Base-by-base conservation (phyloP, 164 flowering plant species). In the Tetracentron sinense region DNA sequence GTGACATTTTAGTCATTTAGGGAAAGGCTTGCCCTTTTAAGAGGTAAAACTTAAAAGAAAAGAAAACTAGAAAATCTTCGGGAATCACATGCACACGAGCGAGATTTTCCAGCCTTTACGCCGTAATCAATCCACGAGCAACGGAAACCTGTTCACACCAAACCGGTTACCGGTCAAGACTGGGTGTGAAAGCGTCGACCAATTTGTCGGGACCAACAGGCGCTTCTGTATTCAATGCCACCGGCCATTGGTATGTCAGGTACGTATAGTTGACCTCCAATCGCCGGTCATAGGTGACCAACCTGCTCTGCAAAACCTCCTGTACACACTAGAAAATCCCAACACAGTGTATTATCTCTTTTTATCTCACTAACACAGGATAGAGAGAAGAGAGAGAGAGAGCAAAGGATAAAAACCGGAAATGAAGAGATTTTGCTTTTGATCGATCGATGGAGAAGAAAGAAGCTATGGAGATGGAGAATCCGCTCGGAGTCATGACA, bases 211-310 rank as follows among this genome's bases (percentile, higher is more conserved):
- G 67, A 50, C 22, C 38, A 57, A 29, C 71, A 62, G 63, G 54
- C 69, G 54, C 25, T 21, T n/a, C 33, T 33, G 79, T 78, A 72
- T 78, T 70, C 29, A 79, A 47, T 74, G 69, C 68, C 54, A 67
- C 58, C 69, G 57, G 62, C 69, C 42, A 22, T 21, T 51, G 29
- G 22, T 42, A 8, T 16, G 19, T 17, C 14, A 70, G 79, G 74
- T 73, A 73, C 78, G 14, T 22, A 11, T 17, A 8, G 57, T 20
- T 26, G 44, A 82, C 88, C 75, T 79, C 50, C 74, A 62, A 26
- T 38, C 60, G 65, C 62, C 85, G 64, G 85, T 85, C 76, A 64
- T n/a, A 60, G 66, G 71, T 73, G 76, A n/a, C 76, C 74, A 42
- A 60, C 60, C 78, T 69, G 75, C 73, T 73, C 56, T 53, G 67